Conservation (phyloP, 2,329 filamentous ascomycete genomes). For the Arthrobotrys musiformis region DNA sequence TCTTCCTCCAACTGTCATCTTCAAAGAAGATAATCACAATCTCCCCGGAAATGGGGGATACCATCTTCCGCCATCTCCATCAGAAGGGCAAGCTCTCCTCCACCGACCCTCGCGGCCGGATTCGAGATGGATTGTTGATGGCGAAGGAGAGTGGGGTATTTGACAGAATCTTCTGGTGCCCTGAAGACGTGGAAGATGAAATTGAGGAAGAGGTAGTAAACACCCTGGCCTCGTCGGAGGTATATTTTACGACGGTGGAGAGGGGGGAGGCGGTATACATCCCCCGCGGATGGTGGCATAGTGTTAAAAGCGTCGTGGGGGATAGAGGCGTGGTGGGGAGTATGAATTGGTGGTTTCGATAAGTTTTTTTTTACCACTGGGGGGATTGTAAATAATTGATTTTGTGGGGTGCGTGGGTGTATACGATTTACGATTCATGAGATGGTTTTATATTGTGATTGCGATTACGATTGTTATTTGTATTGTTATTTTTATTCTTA, state of each 20-base stretch:
- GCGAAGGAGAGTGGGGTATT: constrained; percentile 62
- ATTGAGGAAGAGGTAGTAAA: constrained; percentile 65
- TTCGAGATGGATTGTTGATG: constrained; percentile 52
- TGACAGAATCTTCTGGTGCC: constrained; percentile 89
- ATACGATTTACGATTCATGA: too few species aligned
- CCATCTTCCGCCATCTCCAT: constrained; percentile 71
- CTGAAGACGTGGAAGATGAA: constrained; percentile 56
- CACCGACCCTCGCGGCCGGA: constrained; percentile 53
- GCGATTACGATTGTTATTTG: too few species aligned
- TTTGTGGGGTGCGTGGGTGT: too few species aligned
- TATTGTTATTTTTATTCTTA: too few species aligned
- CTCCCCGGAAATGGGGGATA: constrained; percentile 71
- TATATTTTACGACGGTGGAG: constrained; percentile 63
- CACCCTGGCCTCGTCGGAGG: not conserved
- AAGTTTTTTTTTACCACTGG: not conserved
- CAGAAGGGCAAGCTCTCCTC: constrained; percentile 58
- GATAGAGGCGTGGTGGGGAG: constrained; percentile 28
- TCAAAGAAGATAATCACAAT: constrained; percentile 79
- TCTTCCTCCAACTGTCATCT: constrained; percentile 85
- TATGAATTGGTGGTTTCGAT: constrained; percentile 55
- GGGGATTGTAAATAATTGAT: not conserved
- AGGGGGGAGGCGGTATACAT: constrained; percentile 80
- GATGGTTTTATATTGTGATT: too few species aligned
- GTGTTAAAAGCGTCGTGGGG: constrained; percentile 71
- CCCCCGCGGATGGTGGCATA: constrained; percentile 88